These are phyloP conservation scores for Cyclocybe aegerita DNA, from an alignment of 768 basidiomycete genomes.

Conservation along the genomic window DNA sequence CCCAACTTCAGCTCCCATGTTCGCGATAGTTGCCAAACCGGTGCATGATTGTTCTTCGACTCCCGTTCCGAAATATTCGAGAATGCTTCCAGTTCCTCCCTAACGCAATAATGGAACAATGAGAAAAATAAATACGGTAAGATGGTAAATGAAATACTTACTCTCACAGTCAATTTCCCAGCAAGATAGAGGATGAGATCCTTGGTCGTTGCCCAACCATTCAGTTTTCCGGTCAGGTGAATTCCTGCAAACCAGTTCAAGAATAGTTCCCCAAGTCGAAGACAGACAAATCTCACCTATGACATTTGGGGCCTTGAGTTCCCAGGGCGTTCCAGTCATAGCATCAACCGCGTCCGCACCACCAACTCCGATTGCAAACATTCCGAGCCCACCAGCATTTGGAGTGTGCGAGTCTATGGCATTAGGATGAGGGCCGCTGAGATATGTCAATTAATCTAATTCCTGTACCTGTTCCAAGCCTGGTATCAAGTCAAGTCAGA, in stretches of 20 bases:
- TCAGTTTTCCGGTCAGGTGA: constrained; percentile 83
- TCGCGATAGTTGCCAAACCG: constrained; percentile 92
- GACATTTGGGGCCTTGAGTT: constrained; percentile 87
- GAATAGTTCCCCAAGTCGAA: not conserved
- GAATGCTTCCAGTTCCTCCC: constrained; percentile 95
- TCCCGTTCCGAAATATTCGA: constrained; percentile 97
- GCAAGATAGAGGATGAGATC: constrained; percentile 94
- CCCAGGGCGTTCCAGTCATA: constrained; percentile 98
- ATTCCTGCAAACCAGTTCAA: constrained; percentile 51
- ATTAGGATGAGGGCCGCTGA: not conserved
- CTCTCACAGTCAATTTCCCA: constrained; percentile 90
- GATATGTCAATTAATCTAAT: not conserved
- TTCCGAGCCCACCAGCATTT: constrained; percentile 94
- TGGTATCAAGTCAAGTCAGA: constrained; percentile 23
- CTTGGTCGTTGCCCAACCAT: constrained; percentile 93
- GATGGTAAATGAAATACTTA: constrained; percentile 35
- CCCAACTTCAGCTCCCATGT: constrained; percentile 99
- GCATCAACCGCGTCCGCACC: constrained; percentile 98
- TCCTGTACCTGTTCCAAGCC: constrained; percentile 75
- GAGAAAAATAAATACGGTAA: not conserved
- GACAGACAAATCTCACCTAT: constrained; percentile 50
- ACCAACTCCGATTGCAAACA: constrained; percentile 98
- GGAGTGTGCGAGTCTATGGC: constrained; percentile 90
- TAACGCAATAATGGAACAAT: constrained; percentile 24
- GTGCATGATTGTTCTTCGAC: constrained; percentile 90